Evolutionary conservation across 2,329 filamentous ascomycete species (phyloP), one percentile per base, ranked within the genome.

Genomic region (Xylaria sp.): DNA sequence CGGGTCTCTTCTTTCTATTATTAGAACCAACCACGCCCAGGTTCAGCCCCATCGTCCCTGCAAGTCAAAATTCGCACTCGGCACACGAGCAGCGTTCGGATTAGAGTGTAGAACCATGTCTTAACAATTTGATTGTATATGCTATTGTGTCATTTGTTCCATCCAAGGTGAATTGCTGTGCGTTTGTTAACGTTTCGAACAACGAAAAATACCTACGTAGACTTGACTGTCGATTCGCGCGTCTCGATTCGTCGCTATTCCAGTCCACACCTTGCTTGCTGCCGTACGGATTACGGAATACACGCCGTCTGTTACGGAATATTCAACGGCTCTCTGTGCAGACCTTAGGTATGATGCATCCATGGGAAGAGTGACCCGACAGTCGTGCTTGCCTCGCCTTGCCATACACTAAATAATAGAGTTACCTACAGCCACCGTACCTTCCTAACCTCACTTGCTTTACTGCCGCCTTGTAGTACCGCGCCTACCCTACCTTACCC

Each of bases 11-110:
- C 23, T 68, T 65, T 76, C 78, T 80, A 80, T 79, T 77, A 78
- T 79, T 80, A 79, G 78, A 75, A 80, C 70, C 76, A 76, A 73
- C 63, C 73, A 76, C 75, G 73, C 75, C 42, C 76, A 77, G 76
- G 76, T 79, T 76, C 77, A 79, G 76, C 78, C 78, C 77, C 78
- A 78, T 75, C 69, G 70, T 68, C 71, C 70, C 73, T 65, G 72
- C 72, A 74, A 69, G 67, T 69, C 67, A 68, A 70, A 70, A 69
- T 52, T 50, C 54, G 13, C 54, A 59, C 54, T 55, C 59, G 67
- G 68, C 68, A 67, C 48, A 37, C 9, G 34, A 55, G 44, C 11
- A 52, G 35, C 19, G 37, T 42, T 8, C 37, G 37, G 23, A 30
- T 30, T 30, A 18, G 13, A 47, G 44, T 1, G 48, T 50, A 3